phyloP scores from a whole-genome alignment of 1,284 basidiomycete genomes.

The Leccinum huronense region DNA sequence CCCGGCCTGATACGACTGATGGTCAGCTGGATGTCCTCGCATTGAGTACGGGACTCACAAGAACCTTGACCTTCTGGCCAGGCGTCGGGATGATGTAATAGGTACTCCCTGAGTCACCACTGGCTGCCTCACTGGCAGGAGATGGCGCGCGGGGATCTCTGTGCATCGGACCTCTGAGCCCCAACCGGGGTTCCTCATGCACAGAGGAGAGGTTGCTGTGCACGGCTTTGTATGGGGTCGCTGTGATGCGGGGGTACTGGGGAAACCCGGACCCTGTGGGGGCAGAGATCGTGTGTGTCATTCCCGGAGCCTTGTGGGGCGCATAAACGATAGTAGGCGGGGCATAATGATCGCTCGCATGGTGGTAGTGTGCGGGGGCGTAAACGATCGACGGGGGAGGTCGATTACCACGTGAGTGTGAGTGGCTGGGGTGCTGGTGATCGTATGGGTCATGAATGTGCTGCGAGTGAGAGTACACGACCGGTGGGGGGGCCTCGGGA shows the following conservation, averaged over 20 bases:
- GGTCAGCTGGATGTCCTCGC: constrained; percentile 10
- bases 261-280: constrained; percentile 41
- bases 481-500: constrained; percentile 24
- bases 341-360: constrained; percentile 44
- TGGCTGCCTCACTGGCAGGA: constrained; percentile 43
- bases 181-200: constrained; percentile 33
- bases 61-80: constrained; percentile 66
- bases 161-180: constrained; percentile 33
- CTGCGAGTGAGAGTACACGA: constrained; percentile 37
- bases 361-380: constrained; percentile 42
- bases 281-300: constrained; percentile 56
- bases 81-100: constrained; percentile 68
- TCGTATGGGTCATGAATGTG: constrained; percentile 34
- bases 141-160: constrained; percentile 30
- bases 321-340: constrained; percentile 49
- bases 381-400: constrained; percentile 53
- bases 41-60: constrained; percentile 48
- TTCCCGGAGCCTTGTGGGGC: constrained; percentile 45
- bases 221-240: constrained; percentile 39
- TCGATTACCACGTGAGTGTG: constrained; percentile 36
- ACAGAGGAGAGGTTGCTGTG: constrained; percentile 35
- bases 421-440: constrained; percentile 38
- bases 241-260: constrained; percentile 35
- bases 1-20: constrained; percentile 37
- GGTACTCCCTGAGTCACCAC: constrained; percentile 59